phyloP scores from a whole-genome alignment of 176 grass and related monocot species.

The Aegilops longissima region DNA sequence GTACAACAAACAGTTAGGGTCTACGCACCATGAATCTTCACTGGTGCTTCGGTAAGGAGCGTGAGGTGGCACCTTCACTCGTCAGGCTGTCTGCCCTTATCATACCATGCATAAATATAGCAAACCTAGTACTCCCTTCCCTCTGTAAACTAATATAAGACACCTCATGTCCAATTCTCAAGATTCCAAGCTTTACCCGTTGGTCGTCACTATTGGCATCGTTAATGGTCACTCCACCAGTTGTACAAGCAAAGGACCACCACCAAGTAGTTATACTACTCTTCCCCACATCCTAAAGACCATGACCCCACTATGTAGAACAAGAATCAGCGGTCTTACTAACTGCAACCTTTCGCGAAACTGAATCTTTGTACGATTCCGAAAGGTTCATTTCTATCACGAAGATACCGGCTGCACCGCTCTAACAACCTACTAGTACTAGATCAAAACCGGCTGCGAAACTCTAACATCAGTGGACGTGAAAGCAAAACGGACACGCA shows the following conservation, averaged over 20 bases:
- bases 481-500: neutral
- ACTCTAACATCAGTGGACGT: neutral
- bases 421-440: neutral
- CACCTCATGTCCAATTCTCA: slow-evolving; percentile 12
- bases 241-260: neutral
- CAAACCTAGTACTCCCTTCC: neutral
- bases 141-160: neutral
- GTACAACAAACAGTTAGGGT: no score
- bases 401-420: neutral
- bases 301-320: neutral
- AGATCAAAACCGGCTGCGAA: neutral
- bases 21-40: no score
- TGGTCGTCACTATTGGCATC: neutral
- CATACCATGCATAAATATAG: neutral
- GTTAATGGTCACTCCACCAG: neutral
- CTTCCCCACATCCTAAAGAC: neutral
- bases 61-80: neutral
- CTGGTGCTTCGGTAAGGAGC: no score
- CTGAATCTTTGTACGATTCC: neutral
- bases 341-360: neutral
- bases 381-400: neutral
- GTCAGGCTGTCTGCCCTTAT: neutral
- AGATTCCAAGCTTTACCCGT: neutral
- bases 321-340: neutral
- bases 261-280: neutral